A percentile compares a stretch with the other conserved stretches of the same genome.
Conservation (phyloP, 164 flowering plant genomes). For the Piper betle region DNA sequence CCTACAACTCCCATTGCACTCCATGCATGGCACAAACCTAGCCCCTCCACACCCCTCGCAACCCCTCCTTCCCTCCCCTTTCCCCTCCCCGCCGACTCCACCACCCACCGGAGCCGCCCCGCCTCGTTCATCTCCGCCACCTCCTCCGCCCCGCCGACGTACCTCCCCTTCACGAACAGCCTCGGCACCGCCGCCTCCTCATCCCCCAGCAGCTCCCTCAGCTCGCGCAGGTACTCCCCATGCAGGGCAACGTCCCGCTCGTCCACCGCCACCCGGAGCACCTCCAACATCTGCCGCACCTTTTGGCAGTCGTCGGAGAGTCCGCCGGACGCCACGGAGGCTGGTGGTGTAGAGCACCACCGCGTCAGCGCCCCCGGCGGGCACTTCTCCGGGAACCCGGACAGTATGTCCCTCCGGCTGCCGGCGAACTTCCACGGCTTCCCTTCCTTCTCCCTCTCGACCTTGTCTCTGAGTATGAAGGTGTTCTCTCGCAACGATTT, state of each 20-base stretch:
- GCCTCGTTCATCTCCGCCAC: constrained; percentile 61
- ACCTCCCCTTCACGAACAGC: constrained; percentile 81
- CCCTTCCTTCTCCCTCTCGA: constrained; percentile 45
- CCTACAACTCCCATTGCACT: constrained; percentile 89
- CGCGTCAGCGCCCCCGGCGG: constrained; percentile 61
- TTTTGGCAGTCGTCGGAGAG: constrained; percentile 66
- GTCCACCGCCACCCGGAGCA: constrained; percentile 49
- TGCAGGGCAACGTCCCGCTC: constrained; percentile 86
- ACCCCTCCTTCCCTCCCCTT: constrained; percentile 39
- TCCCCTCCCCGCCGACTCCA: constrained; percentile 38
- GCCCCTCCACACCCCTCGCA: constrained; percentile 89
- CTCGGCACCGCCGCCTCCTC: constrained; percentile 55
- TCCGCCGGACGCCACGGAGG: constrained; percentile 71
- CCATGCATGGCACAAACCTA: constrained; percentile 80
- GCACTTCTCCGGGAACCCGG: constrained; percentile 55
- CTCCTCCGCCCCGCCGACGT: constrained; percentile 79
- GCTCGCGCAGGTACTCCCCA: constrained; percentile 43
- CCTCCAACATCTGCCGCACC: constrained; percentile 38
- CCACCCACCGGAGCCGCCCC: constrained; percentile 46
- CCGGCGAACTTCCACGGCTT: constrained; percentile 3
- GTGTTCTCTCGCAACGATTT: constrained; percentile 52
- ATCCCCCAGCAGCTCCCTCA: constrained; percentile 44
- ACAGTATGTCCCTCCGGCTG: constrained; percentile 44
- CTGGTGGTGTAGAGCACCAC: constrained; percentile 86
- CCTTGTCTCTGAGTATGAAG: constrained; percentile 49